Percentiles rank a stretch among this genome's conserved stretches.
Conservation (phyloP, 176 grass and related monocot species). For the Zea luxurians region DNA sequence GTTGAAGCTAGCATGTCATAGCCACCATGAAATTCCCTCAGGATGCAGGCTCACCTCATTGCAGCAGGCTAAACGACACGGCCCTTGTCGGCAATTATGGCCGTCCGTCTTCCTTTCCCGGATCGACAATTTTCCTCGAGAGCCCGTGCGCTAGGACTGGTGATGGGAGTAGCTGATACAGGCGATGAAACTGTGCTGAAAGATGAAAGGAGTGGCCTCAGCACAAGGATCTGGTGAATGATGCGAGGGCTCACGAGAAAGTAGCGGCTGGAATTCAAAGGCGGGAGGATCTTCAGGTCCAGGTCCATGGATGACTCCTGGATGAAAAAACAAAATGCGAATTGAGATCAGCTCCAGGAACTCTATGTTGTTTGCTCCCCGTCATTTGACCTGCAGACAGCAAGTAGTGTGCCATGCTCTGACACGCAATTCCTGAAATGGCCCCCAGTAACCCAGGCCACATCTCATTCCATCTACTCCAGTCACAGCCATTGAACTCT, state of each 20-base stretch:
- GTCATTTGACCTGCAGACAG: constrained; percentile 50
- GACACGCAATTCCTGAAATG: constrained; percentile 37
- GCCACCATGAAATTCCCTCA: constrained; percentile 33
- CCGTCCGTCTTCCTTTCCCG: neutral
- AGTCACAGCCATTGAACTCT: neutral
- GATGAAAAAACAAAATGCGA: constrained; percentile 9
- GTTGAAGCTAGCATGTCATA: constrained; percentile 31
- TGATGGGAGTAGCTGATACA: constrained; percentile 34
- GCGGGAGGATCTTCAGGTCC: constrained; percentile 12
- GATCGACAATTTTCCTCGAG: neutral
- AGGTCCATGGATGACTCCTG: neutral
- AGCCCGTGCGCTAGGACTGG: constrained; percentile 32
- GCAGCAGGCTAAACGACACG: constrained; percentile 26
- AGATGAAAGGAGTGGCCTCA: constrained; percentile 20
- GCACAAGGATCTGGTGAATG: constrained; percentile 5
- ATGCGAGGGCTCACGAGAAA: constrained; percentile 32
- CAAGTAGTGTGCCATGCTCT: constrained; percentile 35
- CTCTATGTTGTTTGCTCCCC: constrained; percentile 13
- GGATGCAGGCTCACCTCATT: constrained; percentile 36
- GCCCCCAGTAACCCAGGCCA: constrained; percentile 26
- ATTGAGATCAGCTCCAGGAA: neutral
- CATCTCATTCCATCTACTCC: constrained; percentile 6
- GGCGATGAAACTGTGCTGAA: constrained; percentile 28
- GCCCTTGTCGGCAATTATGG: constrained; percentile 34
- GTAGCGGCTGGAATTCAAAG: constrained; percentile 39